Evolutionary conservation across 1,284 basidiomycete species (phyloP).

Genomic region (Golubevia sp.): DNA sequence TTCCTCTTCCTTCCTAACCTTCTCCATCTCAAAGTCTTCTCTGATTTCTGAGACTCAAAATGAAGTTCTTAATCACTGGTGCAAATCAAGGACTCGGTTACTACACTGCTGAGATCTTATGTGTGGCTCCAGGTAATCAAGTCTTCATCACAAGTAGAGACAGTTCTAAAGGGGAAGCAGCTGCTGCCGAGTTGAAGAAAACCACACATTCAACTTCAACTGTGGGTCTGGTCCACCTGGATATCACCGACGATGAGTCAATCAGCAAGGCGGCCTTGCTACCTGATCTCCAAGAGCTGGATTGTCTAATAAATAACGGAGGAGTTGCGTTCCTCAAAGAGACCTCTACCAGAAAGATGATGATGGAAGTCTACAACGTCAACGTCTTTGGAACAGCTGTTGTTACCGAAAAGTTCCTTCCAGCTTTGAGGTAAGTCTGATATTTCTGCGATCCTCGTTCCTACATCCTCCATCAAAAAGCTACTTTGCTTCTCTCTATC

Average conservation of each 20-base stretch:
- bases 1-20: too few species aligned
- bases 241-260: neutral
- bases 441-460: too few species aligned
- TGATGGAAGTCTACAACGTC: neutral
- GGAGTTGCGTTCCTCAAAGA: neutral
- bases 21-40: too few species aligned
- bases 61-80: too few species aligned
- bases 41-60: too few species aligned
- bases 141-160: neutral
- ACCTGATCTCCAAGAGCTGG: neutral
- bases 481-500: too few species aligned
- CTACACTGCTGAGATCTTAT: too few species aligned
- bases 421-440: too few species aligned
- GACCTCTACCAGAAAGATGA: neutral
- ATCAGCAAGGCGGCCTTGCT: neutral
- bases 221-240: neutral
- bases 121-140: neutral
- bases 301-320: neutral
- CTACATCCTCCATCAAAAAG: too few species aligned
- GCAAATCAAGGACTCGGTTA: too few species aligned
- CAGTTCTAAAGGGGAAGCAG: neutral
- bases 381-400: too few species aligned
- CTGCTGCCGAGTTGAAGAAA: neutral
- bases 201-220: neutral
- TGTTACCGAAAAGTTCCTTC: too few species aligned